Evolutionary conservation across 1,139 yeast genomes (phyloP).

Genomic region (Hemisphaericaspora lyxosophila): DNA sequence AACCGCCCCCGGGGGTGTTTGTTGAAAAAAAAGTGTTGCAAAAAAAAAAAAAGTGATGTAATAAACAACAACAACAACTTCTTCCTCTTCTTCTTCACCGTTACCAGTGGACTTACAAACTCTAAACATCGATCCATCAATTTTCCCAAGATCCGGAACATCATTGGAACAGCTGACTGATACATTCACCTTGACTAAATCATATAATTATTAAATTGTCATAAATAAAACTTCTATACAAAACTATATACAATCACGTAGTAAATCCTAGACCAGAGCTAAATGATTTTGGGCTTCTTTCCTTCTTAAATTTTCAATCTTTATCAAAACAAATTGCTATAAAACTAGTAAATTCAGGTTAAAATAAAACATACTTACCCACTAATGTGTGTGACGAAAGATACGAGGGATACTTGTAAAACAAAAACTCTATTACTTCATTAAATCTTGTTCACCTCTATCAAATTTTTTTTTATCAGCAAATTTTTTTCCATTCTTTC

Average conservation of each 20-base stretch:
- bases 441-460: slow-evolving; percentile 3
- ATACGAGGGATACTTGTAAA: slow-evolving; percentile 2
- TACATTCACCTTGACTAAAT: neutral
- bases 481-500: slow-evolving; percentile 8
- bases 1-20: too few species aligned
- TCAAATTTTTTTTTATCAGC: slow-evolving; percentile 6
- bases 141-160: too few species aligned
- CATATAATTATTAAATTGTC: too few species aligned
- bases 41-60: too few species aligned
- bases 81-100: too few species aligned
- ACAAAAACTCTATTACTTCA: neutral
- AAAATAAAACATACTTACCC: slow-evolving; percentile 6
- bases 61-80: too few species aligned
- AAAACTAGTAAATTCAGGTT: slow-evolving; percentile 4
- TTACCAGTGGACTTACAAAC: too few species aligned
- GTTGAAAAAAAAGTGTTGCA: too few species aligned
- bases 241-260: slow-evolving; percentile 7
- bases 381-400: slow-evolving; percentile 4
- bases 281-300: slow-evolving; percentile 4
- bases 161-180: too few species aligned
- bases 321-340: slow-evolving; percentile 3
- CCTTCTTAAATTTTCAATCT: neutral
- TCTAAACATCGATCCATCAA: too few species aligned
- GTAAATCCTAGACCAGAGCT: slow-evolving; percentile 11
- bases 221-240: slow-evolving; percentile 1